Evolutionary conservation across 495 filamentous ascomycete genomes (phyloP), one percentile per base, ranked within the genome.

Genomic region (Friedmanniomyces endolithicus): DNA sequence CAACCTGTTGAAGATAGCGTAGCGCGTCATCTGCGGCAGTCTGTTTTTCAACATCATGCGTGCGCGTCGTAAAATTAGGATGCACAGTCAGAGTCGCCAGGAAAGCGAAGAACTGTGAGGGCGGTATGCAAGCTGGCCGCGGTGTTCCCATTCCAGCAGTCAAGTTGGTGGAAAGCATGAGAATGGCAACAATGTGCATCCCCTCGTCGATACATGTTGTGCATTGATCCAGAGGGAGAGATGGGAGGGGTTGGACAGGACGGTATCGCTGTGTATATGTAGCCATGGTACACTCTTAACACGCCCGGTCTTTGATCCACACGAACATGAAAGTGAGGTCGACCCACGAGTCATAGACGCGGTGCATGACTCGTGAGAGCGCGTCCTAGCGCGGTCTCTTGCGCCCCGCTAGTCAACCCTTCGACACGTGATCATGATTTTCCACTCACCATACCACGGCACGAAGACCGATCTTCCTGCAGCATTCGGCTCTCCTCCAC

Each of bases 121-220:
- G 77, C 57, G 71, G 84, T 59, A 68, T 66, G 22, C 74, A 73
- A 1, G 73, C 74, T 17, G 74, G 48, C 48, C 12, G 56, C 27
- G n/a, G 52, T 56, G 52, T 57, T 56, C 17, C 70, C 65, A 70
- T 73, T 19, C 80, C 80, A 11, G 81, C 75, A 22, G 72, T 74
- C 35, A 90, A 72, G 27, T 86, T 75, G 52, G 75, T 78, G 8
- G 76, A 69, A 40, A 94, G 77, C 20, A 94, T 77, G 33, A 70
- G 74, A 29, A 92, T 78, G 29, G 84, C 86, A 65, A 80, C 78
- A 0, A 69, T 71, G 64, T 88, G 85, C 19, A 88, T 77, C 35
- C 79, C 74, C 64, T 90, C 87, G 63, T 89, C 86, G 3, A 90
- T 71, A 65, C 85, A 87, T 27, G 88, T 83, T 47, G 77, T 77